phyloP scores from a whole-genome alignment of 108 stramenopile genomes.

The Fragilaria crotonensis region DNA sequence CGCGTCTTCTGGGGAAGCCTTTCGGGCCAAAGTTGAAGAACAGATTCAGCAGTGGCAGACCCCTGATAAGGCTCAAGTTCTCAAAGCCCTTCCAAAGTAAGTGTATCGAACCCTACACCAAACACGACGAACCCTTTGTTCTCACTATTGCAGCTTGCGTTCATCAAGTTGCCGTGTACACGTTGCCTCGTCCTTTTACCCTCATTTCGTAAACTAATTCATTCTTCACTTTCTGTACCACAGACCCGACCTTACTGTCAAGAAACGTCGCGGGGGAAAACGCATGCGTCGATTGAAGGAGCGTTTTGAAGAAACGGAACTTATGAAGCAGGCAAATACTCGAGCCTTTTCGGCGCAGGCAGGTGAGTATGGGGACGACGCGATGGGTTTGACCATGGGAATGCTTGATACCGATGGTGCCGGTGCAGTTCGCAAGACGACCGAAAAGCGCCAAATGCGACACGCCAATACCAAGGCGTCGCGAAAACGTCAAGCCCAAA shows the following conservation, averaged over 20 bases:
- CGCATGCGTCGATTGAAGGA: conserved; percentile 89
- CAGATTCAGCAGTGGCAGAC: conserved; percentile 93
- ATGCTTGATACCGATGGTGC: conserved; percentile 78
- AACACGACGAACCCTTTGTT: conserved; percentile 1
- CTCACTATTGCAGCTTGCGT: no score
- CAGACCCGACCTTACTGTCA: conserved; percentile 78
- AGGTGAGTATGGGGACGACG: conserved; percentile 93
- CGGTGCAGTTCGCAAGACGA: conserved; percentile 55
- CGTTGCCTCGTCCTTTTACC: no score
- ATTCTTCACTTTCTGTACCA: not conserved
- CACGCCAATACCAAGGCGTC: conserved; percentile 74
- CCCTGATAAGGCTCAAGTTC: conserved; percentile 81
- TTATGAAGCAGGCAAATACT: conserved; percentile 90
- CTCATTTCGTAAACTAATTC: not conserved
- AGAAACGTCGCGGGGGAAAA: conserved; percentile 92
- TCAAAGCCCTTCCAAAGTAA: conserved; percentile 94
- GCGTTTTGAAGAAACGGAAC: conserved; percentile 88
- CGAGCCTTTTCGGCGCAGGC: conserved; percentile 69
- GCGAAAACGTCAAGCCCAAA: conserved; percentile 50
- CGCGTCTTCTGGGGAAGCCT: conserved; percentile 37
- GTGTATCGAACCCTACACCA: no score
- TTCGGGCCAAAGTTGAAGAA: conserved; percentile 49
- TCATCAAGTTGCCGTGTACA: no score
- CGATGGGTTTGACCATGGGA: conserved; percentile 89
- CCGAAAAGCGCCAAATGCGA: conserved; percentile 70